Conservation (phyloP, 2,329 filamentous ascomycete genomes). For the Basipetospora chlamydospora region DNA sequence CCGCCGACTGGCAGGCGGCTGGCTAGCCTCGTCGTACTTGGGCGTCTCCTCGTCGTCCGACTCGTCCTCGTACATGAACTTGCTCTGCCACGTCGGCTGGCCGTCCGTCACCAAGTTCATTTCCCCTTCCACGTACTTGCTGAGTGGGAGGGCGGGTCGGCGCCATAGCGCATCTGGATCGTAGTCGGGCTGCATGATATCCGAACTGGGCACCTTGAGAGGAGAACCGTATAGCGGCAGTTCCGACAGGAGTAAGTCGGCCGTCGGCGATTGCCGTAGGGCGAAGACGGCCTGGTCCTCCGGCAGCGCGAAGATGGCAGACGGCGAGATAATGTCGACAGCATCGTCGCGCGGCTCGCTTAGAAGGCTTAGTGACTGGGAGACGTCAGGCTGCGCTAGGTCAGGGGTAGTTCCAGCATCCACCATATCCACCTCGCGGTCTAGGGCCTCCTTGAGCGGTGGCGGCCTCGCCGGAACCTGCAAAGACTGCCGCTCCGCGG, state of each 20-base stretch:
- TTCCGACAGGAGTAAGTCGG: conserved; percentile 65
- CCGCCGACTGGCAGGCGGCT: conserved; percentile 9
- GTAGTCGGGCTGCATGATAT: conserved; percentile 39
- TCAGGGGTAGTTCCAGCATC: conserved; percentile 14
- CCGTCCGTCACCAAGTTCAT: conserved; percentile 53
- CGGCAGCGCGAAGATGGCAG: conserved; percentile 69
- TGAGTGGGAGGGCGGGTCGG: conserved; percentile 65
- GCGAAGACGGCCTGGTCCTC: conserved; percentile 72
- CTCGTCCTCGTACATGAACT: conserved; percentile 70
- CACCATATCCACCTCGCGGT: conserved; percentile 18
- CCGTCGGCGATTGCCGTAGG: conserved; percentile 56
- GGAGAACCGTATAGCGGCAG: conserved; percentile 65
- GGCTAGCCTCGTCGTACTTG: not conserved
- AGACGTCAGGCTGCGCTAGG: conserved; percentile 10
- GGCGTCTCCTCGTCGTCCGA: conserved; percentile 32
- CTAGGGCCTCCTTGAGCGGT: conserved; percentile 18
- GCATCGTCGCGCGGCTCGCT: conserved; percentile 16
- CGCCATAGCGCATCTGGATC: conserved; percentile 61
- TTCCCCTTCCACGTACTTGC: conserved; percentile 72
- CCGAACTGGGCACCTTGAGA: conserved; percentile 41
- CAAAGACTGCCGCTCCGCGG: conserved; percentile 48
- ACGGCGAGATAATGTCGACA: conserved; percentile 46
- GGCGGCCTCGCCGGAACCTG: conserved; percentile 49
- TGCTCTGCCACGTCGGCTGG: conserved; percentile 60
- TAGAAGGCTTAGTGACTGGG: conserved; percentile 1